A percentile compares a stretch with the other conserved stretches of the same genome.
Evolutionary conservation across 2,329 filamentous ascomycete genomes (phyloP).

Genomic region (Hypocreales sp.): DNA sequence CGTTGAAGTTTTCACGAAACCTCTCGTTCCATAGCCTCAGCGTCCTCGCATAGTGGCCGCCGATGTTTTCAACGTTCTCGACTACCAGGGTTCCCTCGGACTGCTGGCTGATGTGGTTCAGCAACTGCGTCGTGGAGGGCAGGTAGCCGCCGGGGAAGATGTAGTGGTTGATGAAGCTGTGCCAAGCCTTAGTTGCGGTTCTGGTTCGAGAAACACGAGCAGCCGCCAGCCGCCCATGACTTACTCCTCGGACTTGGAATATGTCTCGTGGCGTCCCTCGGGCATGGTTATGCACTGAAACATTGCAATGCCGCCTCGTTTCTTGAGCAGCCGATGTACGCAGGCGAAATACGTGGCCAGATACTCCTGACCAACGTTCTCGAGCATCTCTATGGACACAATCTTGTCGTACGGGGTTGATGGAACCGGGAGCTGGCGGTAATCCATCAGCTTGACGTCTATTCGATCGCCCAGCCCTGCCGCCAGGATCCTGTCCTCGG

Average conservation of each 20-base stretch:
- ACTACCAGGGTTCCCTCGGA: conserved; percentile 48
- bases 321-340: conserved; percentile 48
- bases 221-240: too few species aligned
- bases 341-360: conserved; percentile 51
- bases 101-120: conserved; percentile 43
- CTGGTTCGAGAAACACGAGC: too few species aligned
- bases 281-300: conserved; percentile 72
- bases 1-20: conserved; percentile 48
- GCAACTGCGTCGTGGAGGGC: conserved; percentile 38
- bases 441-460: conserved; percentile 52
- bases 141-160: conserved; percentile 69
- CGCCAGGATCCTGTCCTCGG: conserved; percentile 45
- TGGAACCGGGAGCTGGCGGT: conserved; percentile 43
- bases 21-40: conserved; percentile 52
- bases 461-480: conserved; percentile 46
- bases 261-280: conserved; percentile 49
- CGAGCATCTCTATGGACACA: conserved; percentile 64
- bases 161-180: conserved; percentile 56
- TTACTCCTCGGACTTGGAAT: conserved; percentile 48
- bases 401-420: conserved; percentile 50
- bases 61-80: conserved; percentile 56
- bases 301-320: conserved; percentile 48
- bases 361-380: conserved; percentile 55
- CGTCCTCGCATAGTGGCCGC: conserved; percentile 57
- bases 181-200: background rate